Conservation (phyloP, 2,329 filamentous ascomycete genomes). For the Talaromyces sp. region DNA sequence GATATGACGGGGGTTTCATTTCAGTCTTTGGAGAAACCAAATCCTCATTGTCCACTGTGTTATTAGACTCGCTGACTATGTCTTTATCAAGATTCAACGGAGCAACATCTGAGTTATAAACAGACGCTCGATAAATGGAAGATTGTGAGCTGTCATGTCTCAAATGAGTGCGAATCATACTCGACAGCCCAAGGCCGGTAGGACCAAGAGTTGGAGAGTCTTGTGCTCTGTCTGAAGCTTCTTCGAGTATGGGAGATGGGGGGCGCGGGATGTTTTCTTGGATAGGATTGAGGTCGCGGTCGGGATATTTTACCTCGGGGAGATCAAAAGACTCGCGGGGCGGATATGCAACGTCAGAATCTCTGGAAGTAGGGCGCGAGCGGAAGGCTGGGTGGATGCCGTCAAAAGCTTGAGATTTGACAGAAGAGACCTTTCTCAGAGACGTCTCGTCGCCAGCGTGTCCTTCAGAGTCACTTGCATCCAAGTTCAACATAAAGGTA, state of each 20-base stretch:
- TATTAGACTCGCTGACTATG: neutral
- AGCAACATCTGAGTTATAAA: neutral
- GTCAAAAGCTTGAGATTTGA: conserved; percentile 23
- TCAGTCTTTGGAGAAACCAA: conserved; percentile 21
- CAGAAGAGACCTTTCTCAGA: conserved; percentile 18
- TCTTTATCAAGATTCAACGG: neutral
- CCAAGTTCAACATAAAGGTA: conserved; percentile 32
- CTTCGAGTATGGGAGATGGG: conserved; percentile 12
- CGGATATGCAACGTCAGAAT: conserved; percentile 17
- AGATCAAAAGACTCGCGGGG: conserved; percentile 25
- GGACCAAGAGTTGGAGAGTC: conserved; percentile 79
- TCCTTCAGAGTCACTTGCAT: conserved; percentile 34
- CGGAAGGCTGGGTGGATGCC: conserved; percentile 35
- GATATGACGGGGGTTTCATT: conserved; percentile 28
- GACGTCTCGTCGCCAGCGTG: conserved; percentile 28
- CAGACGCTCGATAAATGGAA: conserved; percentile 55
- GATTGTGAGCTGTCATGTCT: conserved; percentile 72
- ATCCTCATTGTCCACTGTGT: conserved; percentile 6
- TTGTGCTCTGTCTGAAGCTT: conserved; percentile 23
- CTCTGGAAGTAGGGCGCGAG: conserved; percentile 27
- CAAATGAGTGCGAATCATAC: conserved; percentile 78
- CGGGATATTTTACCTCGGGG: conserved; percentile 33
- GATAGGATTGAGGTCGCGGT: conserved; percentile 37
- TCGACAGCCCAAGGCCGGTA: conserved; percentile 62
- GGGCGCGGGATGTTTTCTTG: conserved; percentile 25